These are phyloP conservation scores for Epichloe uncinata DNA, from an alignment of 2,329 filamentous ascomycete species.

Conservation along the genomic window DNA sequence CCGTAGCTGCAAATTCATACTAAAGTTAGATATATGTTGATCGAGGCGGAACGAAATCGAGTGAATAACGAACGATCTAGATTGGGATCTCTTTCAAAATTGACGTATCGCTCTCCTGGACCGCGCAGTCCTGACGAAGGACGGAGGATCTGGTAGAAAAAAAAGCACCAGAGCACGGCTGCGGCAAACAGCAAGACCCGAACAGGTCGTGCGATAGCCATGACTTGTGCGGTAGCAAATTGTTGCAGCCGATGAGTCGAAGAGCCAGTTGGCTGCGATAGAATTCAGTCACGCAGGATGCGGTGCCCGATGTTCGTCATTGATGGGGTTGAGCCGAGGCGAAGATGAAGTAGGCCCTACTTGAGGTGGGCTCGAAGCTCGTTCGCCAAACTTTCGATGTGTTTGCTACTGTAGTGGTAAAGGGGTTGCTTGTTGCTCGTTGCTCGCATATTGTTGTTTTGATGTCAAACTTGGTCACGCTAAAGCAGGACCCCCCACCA, in stretches of 20 bases:
- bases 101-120: constrained; percentile 29
- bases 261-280: background rate
- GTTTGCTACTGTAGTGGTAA: background rate
- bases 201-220: constrained; percentile 79
- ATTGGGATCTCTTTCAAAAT: constrained; percentile 70
- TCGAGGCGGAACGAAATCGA: background rate
- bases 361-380: too few relatives aligned
- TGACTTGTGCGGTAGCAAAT: constrained; percentile 21
- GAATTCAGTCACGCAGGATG: background rate
- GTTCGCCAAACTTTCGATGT: too few relatives aligned
- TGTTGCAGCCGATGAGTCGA: background rate
- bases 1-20: constrained; percentile 46
- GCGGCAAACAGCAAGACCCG: constrained; percentile 63
- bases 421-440: background rate
- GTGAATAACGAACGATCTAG: constrained; percentile 55
- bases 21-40: constrained; percentile 8
- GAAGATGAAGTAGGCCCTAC: background rate
- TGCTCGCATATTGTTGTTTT: background rate
- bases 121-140: constrained; percentile 34
- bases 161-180: constrained; percentile 62
- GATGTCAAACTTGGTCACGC: background rate
- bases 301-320: background rate
- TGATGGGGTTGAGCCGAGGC: background rate
- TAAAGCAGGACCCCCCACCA: background rate
- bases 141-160: constrained; percentile 62